Evolutionary conservation across 1,284 basidiomycete species (phyloP).

Genomic region (Phylloboletellus chloephorus): DNA sequence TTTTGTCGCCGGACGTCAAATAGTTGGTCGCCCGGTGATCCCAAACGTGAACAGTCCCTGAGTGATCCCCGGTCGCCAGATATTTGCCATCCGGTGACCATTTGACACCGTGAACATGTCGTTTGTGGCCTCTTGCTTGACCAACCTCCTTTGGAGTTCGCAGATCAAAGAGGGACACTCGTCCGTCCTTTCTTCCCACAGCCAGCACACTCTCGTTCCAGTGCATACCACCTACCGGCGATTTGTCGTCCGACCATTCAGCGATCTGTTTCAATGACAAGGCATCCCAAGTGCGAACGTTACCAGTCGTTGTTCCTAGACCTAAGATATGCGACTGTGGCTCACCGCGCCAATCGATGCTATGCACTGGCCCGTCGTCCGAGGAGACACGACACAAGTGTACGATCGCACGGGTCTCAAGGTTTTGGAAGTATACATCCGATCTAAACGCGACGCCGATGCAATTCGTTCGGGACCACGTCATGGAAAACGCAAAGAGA

Average conservation of each 20-base stretch:
- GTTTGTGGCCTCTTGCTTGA: slow-evolving; percentile 34
- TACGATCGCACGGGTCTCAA: slow-evolving; percentile 41
- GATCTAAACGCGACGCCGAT: slow-evolving; percentile 46
- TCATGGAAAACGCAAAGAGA: slow-evolving; percentile 43
- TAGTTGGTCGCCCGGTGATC: slow-evolving; percentile 37
- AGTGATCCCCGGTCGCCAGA: slow-evolving; percentile 40
- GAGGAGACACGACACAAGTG: slow-evolving; percentile 35
- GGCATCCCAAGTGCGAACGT: slow-evolving; percentile 40
- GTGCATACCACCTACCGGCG: slow-evolving; percentile 38
- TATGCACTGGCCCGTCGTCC: slow-evolving; percentile 32
- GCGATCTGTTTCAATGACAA: slow-evolving; percentile 25
- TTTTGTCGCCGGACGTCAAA: slow-evolving; percentile 31
- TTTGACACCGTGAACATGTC: slow-evolving; percentile 40
- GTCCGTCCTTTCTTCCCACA: slow-evolving; percentile 37
- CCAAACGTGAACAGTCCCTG: slow-evolving; percentile 43
- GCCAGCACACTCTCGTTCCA: slow-evolving; percentile 40
- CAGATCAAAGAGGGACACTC: slow-evolving; percentile 37
- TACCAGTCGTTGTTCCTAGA: slow-evolving; percentile 38
- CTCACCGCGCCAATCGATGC: slow-evolving; percentile 37
- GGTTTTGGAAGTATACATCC: slow-evolving; percentile 46
- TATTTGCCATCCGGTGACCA: slow-evolving; percentile 43
- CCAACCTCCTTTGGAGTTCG: slow-evolving; percentile 29
- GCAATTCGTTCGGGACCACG: slow-evolving; percentile 41
- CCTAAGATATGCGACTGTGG: slow-evolving; percentile 32
- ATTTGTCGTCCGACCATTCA: slow-evolving; percentile 35